Evolutionary conservation across 108 stramenopile genomes (phyloP).

Genomic region (Aureococcus anophagefferens): DNA sequence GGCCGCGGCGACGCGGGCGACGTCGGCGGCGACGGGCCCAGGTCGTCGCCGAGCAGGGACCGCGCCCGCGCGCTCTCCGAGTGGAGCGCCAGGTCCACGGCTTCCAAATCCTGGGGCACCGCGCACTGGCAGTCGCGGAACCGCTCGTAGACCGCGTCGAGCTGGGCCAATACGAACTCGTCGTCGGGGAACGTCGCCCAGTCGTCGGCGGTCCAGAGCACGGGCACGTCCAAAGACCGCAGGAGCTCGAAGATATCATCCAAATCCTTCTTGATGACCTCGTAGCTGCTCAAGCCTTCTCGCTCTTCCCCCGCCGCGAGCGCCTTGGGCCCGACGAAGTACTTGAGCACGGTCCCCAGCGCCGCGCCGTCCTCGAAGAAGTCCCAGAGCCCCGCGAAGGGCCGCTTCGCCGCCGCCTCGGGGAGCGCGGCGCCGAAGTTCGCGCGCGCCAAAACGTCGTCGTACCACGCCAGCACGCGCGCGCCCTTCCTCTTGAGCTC

Average conservation of each 20-base stretch:
- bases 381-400: background rate
- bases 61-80: too few relatives aligned
- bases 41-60: too few relatives aligned
- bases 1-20: too few relatives aligned
- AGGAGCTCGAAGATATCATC: constrained; percentile 5
- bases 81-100: too few relatives aligned
- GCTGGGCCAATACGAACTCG: constrained; percentile 15
- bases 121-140: constrained; percentile 4
- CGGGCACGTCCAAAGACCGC: background rate
- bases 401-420: too few relatives aligned
- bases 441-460: background rate
- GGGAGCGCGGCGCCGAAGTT: too few relatives aligned
- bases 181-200: constrained; percentile 14
- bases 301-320: too few relatives aligned
- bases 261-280: background rate
- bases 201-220: constrained; percentile 12
- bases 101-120: too few relatives aligned
- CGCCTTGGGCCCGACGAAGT: too few relatives aligned
- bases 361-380: background rate
- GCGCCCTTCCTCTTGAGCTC: too few relatives aligned
- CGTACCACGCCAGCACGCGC: constrained; percentile 4
- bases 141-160: constrained; percentile 3
- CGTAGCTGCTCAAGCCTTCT: background rate
- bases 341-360: background rate
- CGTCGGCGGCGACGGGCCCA: too few relatives aligned